Base-by-base conservation (phyloP, 2,329 filamentous ascomycete genomes). In the Cercospora canescens region DNA sequence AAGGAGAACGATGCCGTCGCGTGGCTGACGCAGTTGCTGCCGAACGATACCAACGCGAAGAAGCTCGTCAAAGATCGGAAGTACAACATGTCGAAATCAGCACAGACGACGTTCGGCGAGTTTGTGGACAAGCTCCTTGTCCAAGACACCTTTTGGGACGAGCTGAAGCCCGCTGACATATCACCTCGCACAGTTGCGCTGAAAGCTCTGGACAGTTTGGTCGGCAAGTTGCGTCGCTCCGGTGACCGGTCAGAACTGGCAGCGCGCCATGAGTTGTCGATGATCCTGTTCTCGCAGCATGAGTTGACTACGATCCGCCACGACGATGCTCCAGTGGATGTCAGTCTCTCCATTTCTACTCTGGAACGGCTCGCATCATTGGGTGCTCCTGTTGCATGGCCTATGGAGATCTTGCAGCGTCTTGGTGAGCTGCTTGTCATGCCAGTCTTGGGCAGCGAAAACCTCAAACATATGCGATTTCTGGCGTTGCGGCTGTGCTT, bases 401-500 rank as follows among this genome's bases (percentile, higher is more conserved):
- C 73, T 1, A n/a, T 52, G 3, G 62, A 67, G 1, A 41, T 73
- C 8, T 39, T 74, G 21, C 65, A 72, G 28, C 55, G 64, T 6
- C 39, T 75, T 9, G 65, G 65, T 1, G 52, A 56, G 7, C 48
- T 75, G 2, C 66, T 74, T 11, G 58, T 62, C 6, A 45, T 63
- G n/a, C 68, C 71, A 1, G 21, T 39, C 12, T 54, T 72, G 9
- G 56, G 62, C 5, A 34, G 55, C n/a, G 59, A 56, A 9, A 64
- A 50, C 18, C 28, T 67, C 5, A 68, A 66, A 18, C 69, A 74
- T 26, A 67, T 75, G 1, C 65, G 67, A 4, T 76, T 76, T 61
- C 77, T 88, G 18, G 79, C 87, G 30, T 81, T 94, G 55, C 88
- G 91, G 64, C 84, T 97, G 4, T 89, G 92, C 37, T 85, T 97